Evolutionary conservation across 352 stramenopile genomes (phyloP).

Genomic region (Thraustotheca clavata): DNA sequence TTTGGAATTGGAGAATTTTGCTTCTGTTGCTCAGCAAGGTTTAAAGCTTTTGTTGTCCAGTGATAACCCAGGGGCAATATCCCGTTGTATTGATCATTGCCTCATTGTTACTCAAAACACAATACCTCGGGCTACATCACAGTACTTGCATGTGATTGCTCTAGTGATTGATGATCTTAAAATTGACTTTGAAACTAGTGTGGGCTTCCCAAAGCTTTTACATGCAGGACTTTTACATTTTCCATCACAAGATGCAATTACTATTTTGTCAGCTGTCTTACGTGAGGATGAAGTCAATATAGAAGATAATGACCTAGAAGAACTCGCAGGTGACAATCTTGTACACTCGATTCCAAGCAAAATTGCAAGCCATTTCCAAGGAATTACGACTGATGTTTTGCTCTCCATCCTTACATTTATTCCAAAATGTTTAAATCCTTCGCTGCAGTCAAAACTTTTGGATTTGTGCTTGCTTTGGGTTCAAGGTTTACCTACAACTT

Average conservation of each 20-base stretch:
- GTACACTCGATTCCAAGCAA: too few species aligned
- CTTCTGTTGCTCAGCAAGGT: slow-evolving; percentile 1
- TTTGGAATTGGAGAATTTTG: not conserved
- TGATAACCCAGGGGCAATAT: not conserved
- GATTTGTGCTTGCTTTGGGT: not conserved
- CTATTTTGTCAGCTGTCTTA: not conserved
- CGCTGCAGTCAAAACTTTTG: not conserved
- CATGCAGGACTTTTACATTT: slow-evolving; percentile 8
- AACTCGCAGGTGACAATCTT: not conserved
- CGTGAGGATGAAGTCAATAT: not conserved
- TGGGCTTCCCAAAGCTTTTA: slow-evolving; percentile 7
- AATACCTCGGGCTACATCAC: not conserved
- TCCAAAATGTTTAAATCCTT: not conserved
- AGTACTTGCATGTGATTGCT: slow-evolving; percentile 6
- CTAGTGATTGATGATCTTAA: not conserved
- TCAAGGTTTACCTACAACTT: not conserved
- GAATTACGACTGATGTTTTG: not conserved
- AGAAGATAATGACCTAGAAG: not conserved
- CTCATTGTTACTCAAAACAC: not conserved
- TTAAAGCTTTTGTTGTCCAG: slow-evolving; percentile 2
- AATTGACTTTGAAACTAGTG: not conserved
- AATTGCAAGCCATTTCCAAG: not conserved
- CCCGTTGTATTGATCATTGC: slow-evolving; percentile 1
- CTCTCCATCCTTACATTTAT: not conserved
- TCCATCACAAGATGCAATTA: not conserved